Percentiles rank a stretch among this genome's conserved stretches.
Evolutionary conservation across 768 basidiomycete genomes (phyloP).

Genomic region (Boletellus sp.): DNA sequence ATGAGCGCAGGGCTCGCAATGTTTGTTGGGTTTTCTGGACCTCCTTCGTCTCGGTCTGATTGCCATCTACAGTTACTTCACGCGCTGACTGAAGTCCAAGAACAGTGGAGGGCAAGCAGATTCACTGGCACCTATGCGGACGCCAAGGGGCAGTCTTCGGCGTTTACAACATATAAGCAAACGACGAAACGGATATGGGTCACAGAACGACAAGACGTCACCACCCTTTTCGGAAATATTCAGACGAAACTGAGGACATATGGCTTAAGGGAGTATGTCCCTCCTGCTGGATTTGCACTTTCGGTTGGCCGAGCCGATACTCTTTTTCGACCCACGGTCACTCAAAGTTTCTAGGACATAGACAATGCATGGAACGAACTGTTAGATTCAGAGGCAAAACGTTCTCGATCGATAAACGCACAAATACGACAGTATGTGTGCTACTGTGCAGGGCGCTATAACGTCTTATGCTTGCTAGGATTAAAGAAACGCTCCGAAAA

Average conservation of each 20-base stretch:
- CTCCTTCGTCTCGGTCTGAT: constrained; percentile 4
- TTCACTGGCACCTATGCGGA: constrained; percentile 77
- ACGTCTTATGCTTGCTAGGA: constrained; percentile 42
- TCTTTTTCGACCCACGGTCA: constrained; percentile 7
- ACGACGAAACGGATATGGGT: constrained; percentile 86
- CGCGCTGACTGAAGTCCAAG: constrained; percentile 63
- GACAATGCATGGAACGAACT: constrained; percentile 75
- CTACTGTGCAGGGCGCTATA: background rate
- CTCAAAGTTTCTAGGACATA: constrained; percentile 48
- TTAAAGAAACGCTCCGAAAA: constrained; percentile 76
- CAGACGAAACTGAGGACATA: constrained; percentile 94
- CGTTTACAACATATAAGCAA: constrained; percentile 78
- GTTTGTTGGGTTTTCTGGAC: constrained; percentile 38
- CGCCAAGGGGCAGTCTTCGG: constrained; percentile 70
- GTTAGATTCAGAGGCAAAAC: constrained; percentile 66
- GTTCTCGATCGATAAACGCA: constrained; percentile 83
- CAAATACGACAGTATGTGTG: constrained; percentile 76
- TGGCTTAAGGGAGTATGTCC: constrained; percentile 78
- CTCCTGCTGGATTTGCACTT: constrained; percentile 64
- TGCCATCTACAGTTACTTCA: constrained; percentile 50
- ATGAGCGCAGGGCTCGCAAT: constrained; percentile 77
- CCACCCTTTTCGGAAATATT: constrained; percentile 86
- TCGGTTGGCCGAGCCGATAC: constrained; percentile 36
- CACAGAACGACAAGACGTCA: constrained; percentile 82
- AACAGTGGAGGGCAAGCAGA: constrained; percentile 60